Base-by-base conservation (phyloP, 208 protist genomes). In the Wallacemonas rigidus region DNA sequence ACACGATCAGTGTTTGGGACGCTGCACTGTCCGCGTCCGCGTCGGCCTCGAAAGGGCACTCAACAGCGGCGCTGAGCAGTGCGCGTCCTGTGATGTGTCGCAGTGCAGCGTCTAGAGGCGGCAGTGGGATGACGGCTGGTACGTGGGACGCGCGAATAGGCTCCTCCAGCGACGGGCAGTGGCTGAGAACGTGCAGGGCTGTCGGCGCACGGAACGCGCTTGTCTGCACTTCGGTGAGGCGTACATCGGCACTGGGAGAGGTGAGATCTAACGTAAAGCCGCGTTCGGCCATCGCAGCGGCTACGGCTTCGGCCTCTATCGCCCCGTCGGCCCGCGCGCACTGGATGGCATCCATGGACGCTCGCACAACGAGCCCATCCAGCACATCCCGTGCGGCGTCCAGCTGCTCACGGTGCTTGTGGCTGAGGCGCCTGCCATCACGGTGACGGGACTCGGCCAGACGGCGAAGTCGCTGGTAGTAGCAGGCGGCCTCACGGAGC, bases 261-360 rank as follows among this genome's bases (percentile, higher is more conserved):
- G 38, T 38, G 41, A 65, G 43, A 17, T 51, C 43, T 15, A 65
- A 41, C n/a, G 41, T 1, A 41, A 65, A 65, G 38, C 60, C 43
- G 3, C 43, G 38, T 8, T 65, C 15, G 5, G 8, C n/a, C 60
- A 38, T 17, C 60, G 60, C 60, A 41, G 60, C 43, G 38, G 7
- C 6, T 11, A 50, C 36, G 12, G 38, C 38, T 6, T 17, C 41
- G 11, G 6, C n/a, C 7, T 65, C 60, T 0, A 41, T 65, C 15
- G 60, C 38, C 14, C 60, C 43, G n/a, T 65, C 60, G 3, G 43
- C 36, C 5, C 40, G 60, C 9, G 60, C 60, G 60, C 41, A 65
- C 60, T 26, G 60, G n/a, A 65, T 17, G 15, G 60, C 60, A 8
- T 65, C 60, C 60, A 65, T 45, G 14, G 60, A 65, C n/a, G 60